Evolutionary conservation across 2,329 filamentous ascomycete genomes (phyloP).

Genomic region (Penicillium sp.): DNA sequence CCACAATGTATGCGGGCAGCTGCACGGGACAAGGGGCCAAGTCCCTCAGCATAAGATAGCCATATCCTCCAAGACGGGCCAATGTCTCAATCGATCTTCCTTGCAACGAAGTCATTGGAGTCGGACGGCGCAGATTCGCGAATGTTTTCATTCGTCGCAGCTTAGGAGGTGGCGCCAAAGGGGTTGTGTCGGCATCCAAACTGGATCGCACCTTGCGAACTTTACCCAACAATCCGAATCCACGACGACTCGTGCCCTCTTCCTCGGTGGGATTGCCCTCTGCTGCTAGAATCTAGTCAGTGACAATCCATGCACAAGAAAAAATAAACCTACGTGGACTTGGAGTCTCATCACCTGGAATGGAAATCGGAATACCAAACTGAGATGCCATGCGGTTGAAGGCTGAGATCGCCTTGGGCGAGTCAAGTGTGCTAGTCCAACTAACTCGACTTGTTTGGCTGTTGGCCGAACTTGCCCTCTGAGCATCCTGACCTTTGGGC

Average conservation of each 20-base stretch:
- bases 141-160: conserved; percentile 45
- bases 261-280: neutral
- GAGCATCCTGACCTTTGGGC: too few relatives aligned
- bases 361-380: conserved; percentile 24
- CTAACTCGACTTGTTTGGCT: neutral
- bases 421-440: conserved; percentile 24
- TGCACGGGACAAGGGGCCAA: conserved; percentile 41
- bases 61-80: conserved; percentile 45
- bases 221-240: conserved; percentile 27
- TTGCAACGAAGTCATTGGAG: conserved; percentile 35
- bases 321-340: conserved; percentile 9
- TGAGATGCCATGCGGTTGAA: conserved; percentile 35
- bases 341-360: conserved; percentile 8
- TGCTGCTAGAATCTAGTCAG: conserved; percentile 3
- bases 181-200: conserved; percentile 25
- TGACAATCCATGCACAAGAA: neutral
- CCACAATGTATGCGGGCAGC: conserved; percentile 47
- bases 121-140: conserved; percentile 30
- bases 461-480: neutral
- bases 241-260: conserved; percentile 15
- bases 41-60: conserved; percentile 37
- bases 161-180: conserved; percentile 19
- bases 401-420: conserved; percentile 24
- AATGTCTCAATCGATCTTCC: conserved; percentile 44
- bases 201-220: conserved; percentile 40